A percentile compares a stretch with the other conserved stretches of the same genome.
phyloP scores from a whole-genome alignment of 202 grass and related monocot genomes.

The Zizania palustris region DNA sequence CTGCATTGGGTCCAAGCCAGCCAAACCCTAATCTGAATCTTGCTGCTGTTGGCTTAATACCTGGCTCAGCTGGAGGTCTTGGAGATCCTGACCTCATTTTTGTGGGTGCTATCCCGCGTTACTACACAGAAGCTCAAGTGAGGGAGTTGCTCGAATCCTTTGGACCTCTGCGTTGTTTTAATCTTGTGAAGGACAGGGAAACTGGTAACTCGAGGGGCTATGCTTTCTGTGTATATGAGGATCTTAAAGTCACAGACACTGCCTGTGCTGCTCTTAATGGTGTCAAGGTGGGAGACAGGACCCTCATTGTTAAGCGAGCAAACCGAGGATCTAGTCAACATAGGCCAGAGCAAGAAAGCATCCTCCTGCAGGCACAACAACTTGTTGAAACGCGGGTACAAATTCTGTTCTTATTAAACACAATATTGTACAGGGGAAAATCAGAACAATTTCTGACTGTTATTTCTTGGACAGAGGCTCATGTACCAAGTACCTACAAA shows the following conservation, averaged over 20 bases:
- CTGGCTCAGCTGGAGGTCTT: constrained; percentile 87
- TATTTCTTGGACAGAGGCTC: constrained; percentile 58
- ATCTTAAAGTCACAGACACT: constrained; percentile 86
- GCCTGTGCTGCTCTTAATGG: constrained; percentile 98
- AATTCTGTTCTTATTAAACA: neutral
- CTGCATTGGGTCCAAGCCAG: constrained; percentile 89
- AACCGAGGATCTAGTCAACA: constrained; percentile 87
- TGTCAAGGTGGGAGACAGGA: constrained; percentile 99
- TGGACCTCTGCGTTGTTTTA: constrained; percentile 84
- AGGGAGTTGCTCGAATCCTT: constrained; percentile 93
- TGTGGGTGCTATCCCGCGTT: constrained; percentile 90
- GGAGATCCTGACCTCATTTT: constrained; percentile 96
- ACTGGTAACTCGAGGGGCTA: constrained; percentile 99
- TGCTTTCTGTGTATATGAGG: constrained; percentile 95
- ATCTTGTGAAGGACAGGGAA: constrained; percentile 97
- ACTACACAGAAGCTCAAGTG: constrained; percentile 95
- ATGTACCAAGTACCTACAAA: constrained; percentile 84
- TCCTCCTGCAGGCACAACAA: constrained; percentile 87
- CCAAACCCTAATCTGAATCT: constrained; percentile 96
- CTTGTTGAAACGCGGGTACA: constrained; percentile 87
- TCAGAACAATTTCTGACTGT: constrained; percentile 9
- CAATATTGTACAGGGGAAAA: neutral
- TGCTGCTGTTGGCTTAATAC: constrained; percentile 85
- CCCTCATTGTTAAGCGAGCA: constrained; percentile 87
- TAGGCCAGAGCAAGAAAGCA: constrained; percentile 86